phyloP scores from a whole-genome alignment of 345 rosid species.

The Ceriops zippeliana region DNA sequence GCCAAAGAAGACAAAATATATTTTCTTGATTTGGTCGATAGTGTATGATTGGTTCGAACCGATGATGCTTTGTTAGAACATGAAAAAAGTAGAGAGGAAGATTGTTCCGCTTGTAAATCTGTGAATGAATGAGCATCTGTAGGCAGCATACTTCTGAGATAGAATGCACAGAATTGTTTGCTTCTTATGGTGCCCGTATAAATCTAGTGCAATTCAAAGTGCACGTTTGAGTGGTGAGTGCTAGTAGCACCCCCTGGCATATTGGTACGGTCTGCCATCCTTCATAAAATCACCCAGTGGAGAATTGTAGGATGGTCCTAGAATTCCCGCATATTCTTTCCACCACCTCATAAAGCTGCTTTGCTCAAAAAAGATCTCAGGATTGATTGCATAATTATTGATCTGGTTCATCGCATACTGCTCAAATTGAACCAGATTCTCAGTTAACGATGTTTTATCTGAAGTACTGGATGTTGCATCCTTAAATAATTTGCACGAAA shows the following conservation, averaged over 20 bases:
- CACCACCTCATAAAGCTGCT: slow-evolving; percentile 23
- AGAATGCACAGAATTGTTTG: too few relatives aligned
- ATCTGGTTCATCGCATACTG: slow-evolving; percentile 37
- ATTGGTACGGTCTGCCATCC: not conserved
- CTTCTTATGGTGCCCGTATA: too few relatives aligned
- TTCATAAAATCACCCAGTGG: not conserved
- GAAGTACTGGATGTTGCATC: slow-evolving; percentile 7
- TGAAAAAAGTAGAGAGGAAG: too few relatives aligned
- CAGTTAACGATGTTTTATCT: slow-evolving; percentile 5
- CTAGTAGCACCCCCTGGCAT: not conserved
- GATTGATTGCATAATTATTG: slow-evolving; percentile 40
- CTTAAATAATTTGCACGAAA: slow-evolving; percentile 15
- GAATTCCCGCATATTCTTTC: not conserved
- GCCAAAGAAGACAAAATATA: too few relatives aligned
- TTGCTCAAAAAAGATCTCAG: slow-evolving; percentile 53
- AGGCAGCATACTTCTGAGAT: too few relatives aligned
- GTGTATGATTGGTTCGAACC: too few relatives aligned
- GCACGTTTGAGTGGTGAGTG: not conserved
- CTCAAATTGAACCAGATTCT: slow-evolving; percentile 34
- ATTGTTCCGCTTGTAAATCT: too few relatives aligned
- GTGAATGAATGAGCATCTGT: too few relatives aligned
- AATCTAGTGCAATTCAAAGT: too few relatives aligned
- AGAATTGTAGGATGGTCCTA: not conserved
- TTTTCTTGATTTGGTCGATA: too few relatives aligned
- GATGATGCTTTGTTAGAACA: too few relatives aligned